A percentile compares a stretch with the other conserved stretches of the same genome.
These are phyloP conservation scores for Trametes hirsuta DNA, from an alignment of 1,284 basidiomycete genomes.

Conservation along the genomic window DNA sequence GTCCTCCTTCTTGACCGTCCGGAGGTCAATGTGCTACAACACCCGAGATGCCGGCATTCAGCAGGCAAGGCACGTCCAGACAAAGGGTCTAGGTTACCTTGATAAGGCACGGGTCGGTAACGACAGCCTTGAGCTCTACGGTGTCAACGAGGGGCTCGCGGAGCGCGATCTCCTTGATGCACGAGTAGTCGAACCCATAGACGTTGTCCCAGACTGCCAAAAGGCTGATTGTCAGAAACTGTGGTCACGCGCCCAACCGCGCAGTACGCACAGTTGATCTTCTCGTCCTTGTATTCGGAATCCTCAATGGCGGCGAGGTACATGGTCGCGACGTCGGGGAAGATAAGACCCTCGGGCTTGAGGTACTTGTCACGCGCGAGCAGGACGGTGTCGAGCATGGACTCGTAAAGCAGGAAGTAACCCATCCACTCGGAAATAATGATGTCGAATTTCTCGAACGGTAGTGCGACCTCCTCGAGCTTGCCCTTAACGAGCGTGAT, in stretches of 20 bases:
- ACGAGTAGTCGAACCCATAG: slow-evolving; percentile 99
- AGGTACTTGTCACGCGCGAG: slow-evolving; percentile 97
- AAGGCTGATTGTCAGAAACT: background rate
- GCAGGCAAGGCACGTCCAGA: background rate
- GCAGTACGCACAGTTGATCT: slow-evolving; percentile 87
- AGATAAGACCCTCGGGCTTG: slow-evolving; percentile 88
- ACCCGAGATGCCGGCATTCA: background rate
- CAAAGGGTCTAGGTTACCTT: slow-evolving; percentile 53
- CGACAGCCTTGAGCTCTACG: slow-evolving; percentile 92
- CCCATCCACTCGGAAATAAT: slow-evolving; percentile 99
- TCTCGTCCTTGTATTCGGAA: slow-evolving; percentile 99
- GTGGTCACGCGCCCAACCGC: background rate
- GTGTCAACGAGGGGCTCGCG: slow-evolving; percentile 98
- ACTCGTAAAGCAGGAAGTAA: slow-evolving; percentile 95
- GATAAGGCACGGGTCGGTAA: slow-evolving; percentile 86
- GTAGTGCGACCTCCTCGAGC: slow-evolving; percentile 89
- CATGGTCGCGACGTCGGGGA: slow-evolving; percentile 94
- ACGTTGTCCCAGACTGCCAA: slow-evolving; percentile 97
- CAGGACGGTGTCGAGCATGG: slow-evolving; percentile 99
- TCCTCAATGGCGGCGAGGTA: slow-evolving; percentile 98
- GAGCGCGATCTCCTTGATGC: slow-evolving; percentile 98
- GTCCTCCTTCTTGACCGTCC: slow-evolving; percentile 95
- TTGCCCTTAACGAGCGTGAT: slow-evolving; percentile 99
- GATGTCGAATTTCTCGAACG: slow-evolving; percentile 92
- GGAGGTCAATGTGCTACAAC: slow-evolving; percentile 83